A percentile compares a stretch with the other conserved stretches of the same genome.
Conservation (phyloP, 2,329 filamentous ascomycete genomes). For the Emmonsiellopsis sp. region DNA sequence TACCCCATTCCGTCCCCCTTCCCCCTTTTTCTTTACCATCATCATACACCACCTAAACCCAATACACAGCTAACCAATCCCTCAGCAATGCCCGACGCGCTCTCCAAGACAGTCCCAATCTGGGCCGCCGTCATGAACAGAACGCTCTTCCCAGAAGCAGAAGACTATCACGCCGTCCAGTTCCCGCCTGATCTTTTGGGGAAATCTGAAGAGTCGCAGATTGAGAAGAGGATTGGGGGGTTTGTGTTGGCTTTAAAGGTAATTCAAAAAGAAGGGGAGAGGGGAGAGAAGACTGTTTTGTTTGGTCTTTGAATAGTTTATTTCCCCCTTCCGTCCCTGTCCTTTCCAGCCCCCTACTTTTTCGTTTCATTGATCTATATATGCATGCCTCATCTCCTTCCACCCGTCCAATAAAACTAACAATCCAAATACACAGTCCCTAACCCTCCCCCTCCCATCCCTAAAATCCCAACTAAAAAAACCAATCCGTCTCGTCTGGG, state of each 20-base stretch:
- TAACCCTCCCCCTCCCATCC: slow-evolving; percentile 51
- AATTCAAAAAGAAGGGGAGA: background rate
- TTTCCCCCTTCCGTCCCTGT: too few relatives aligned
- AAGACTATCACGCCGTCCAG: slow-evolving; percentile 47
- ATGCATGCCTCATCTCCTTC: background rate
- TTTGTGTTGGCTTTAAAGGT: slow-evolving; percentile 46
- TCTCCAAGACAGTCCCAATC: slow-evolving; percentile 87
- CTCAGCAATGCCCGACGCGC: slow-evolving; percentile 78
- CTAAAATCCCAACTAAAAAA: slow-evolving; percentile 54
- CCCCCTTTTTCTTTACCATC: background rate
- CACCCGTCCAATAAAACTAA: background rate
- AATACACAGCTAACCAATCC: slow-evolving; percentile 10
- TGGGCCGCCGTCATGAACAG: slow-evolving; percentile 86
- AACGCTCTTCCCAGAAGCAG: slow-evolving; percentile 57
- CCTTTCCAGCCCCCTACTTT: background rate
- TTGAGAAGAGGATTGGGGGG: slow-evolving; percentile 51
- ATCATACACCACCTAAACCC: background rate
- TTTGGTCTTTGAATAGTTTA: too few relatives aligned
- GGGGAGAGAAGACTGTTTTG: too few relatives aligned
- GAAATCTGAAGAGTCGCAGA: slow-evolving; percentile 69
- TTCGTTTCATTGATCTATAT: background rate
- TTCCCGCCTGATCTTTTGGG: slow-evolving; percentile 66
- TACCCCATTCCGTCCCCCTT: background rate
- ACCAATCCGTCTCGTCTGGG: slow-evolving; percentile 70
- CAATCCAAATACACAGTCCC: slow-evolving; percentile 35